Base-by-base conservation (phyloP, 2,329 filamentous ascomycete species). In the Colletotrichum tofieldiae region DNA sequence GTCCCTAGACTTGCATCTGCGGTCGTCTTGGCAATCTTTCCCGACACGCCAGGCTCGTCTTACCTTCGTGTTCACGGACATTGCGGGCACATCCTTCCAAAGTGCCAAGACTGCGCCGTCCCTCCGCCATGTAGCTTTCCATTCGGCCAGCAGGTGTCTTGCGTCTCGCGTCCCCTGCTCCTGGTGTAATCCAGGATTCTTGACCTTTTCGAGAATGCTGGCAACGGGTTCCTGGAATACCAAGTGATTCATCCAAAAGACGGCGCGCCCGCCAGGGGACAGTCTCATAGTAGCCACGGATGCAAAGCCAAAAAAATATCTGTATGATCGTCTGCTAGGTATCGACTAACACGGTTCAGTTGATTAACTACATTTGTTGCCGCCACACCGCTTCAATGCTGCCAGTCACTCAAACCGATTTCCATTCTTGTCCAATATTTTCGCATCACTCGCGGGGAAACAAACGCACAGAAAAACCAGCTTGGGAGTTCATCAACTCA, bases 401-500 rank as follows among this genome's bases (percentile, higher is more conserved):
- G 45, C n/a, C 60, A 51, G 45, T 52, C 45, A 37, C 60, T 52
- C 45, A 62, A 41, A 45, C 35, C 26, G 12, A 20, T 29, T 37
- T 41, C 54, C 54, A 23, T 58, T 41, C 20, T 26, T 26, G 35
- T 41, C 54, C n/a, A 58, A 41, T n/a, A 9, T n/a, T 18, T 51
- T 29, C 45, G 39, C 23, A 45, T 45, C 56, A 60, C 49, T 16
- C 37, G 43, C 37, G 32, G 32, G 12, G 32, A 64, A 55, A 49
- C 61, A 54, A 26, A 52, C n/a, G 32, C 58, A 49, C 20, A 45
- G 3, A 45, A 52, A 64, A 64, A 54, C 3, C 16, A 54, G 16
- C 37, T 66, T 32, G 54, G 66, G 37, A 65, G 63, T 65, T 68
- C 71, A 66, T 74, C 59, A 61, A 72, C 64, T 74, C 67, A 69